phyloP scores from a whole-genome alignment of 1,284 basidiomycete genomes.

The Quambalaria eucalypti region DNA sequence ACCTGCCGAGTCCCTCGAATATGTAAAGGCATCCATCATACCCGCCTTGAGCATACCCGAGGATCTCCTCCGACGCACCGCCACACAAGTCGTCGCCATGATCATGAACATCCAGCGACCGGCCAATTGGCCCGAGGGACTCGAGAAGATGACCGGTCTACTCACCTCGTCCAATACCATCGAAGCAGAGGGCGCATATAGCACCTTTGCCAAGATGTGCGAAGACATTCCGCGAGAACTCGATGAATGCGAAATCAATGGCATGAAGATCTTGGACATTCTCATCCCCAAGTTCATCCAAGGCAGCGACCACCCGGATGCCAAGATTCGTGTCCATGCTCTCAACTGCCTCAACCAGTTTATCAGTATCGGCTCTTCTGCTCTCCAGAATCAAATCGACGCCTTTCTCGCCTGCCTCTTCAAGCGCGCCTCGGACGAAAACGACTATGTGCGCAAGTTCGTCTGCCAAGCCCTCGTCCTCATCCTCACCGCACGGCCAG shows the following conservation, averaged over 20 bases:
- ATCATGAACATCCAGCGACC: slow-evolving; percentile 40
- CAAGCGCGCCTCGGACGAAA: slow-evolving; percentile 85
- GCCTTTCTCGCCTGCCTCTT: slow-evolving; percentile 84
- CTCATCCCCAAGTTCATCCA: slow-evolving; percentile 74
- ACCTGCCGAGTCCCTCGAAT: slow-evolving; percentile 34
- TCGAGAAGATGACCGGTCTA: slow-evolving; percentile 34
- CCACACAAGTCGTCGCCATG: slow-evolving; percentile 44
- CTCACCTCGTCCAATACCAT: slow-evolving; percentile 30
- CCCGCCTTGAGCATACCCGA: slow-evolving; percentile 37
- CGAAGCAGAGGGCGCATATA: slow-evolving; percentile 69
- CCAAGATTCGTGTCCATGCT: slow-evolving; percentile 82
- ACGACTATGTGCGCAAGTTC: slow-evolving; percentile 81
- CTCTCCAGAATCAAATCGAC: slow-evolving; percentile 78
- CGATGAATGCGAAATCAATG: slow-evolving; percentile 74
- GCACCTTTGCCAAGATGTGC: slow-evolving; percentile 86
- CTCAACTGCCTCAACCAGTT: slow-evolving; percentile 91
- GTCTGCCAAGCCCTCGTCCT: slow-evolving; percentile 93
- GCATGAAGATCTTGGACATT: slow-evolving; percentile 39
- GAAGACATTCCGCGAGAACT: slow-evolving; percentile 94
- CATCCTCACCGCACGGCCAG: slow-evolving; percentile 80
- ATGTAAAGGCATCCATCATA: slow-evolving; percentile 41
- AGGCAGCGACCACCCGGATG: slow-evolving; percentile 63
- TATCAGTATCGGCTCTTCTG: slow-evolving; percentile 61
- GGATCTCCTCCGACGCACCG: slow-evolving; percentile 42
- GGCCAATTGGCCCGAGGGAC: slow-evolving; percentile 39